Evolutionary conservation across 495 filamentous ascomycete genomes (phyloP).

Genomic region (Annulohypoxylon maeteangense): DNA sequence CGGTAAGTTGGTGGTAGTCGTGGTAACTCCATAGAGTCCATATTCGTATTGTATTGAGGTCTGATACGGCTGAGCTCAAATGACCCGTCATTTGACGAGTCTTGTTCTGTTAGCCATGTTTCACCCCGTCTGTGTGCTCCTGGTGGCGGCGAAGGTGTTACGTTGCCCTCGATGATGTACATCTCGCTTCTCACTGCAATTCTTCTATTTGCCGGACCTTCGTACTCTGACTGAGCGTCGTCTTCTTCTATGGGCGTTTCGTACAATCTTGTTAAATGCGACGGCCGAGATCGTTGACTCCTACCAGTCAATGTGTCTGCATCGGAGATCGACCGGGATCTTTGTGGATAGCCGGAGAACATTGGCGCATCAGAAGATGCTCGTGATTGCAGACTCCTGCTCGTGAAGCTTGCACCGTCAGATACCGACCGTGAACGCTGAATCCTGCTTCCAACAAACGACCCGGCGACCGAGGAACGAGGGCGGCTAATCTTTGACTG

Average conservation of each 20-base stretch:
- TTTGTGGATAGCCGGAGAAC: conserved; percentile 2
- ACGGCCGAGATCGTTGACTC: conserved; percentile 33
- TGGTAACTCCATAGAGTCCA: conserved; percentile 24
- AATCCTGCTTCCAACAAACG: conserved; percentile 17
- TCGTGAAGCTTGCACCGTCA: conserved; percentile 19
- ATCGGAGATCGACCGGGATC: conserved; percentile 35
- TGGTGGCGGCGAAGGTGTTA: conserved; percentile 6
- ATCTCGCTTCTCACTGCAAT: conserved; percentile 36
- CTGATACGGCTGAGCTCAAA: conserved; percentile 17
- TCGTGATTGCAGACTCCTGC: conserved; percentile 20
- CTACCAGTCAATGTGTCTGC: conserved; percentile 22
- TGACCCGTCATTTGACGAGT: conserved; percentile 38
- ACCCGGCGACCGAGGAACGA: conserved; percentile 5
- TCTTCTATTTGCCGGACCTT: conserved; percentile 11
- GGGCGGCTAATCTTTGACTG: conserved; percentile 14
- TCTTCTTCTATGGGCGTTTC: conserved; percentile 41
- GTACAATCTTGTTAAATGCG: conserved; percentile 38
- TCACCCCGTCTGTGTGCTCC: conserved; percentile 18
- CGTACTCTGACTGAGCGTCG: conserved; percentile 6
- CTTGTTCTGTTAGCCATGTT: conserved; percentile 43
- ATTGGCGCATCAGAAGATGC: conserved; percentile 31
- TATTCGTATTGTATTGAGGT: conserved; percentile 4
- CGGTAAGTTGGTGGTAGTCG: neutral
- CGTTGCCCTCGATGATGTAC: conserved; percentile 42
- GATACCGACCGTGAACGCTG: conserved; percentile 35